Evolutionary conservation across 768 basidiomycete genomes (phyloP).

Genomic region (Rhodotorula diobovata): DNA sequence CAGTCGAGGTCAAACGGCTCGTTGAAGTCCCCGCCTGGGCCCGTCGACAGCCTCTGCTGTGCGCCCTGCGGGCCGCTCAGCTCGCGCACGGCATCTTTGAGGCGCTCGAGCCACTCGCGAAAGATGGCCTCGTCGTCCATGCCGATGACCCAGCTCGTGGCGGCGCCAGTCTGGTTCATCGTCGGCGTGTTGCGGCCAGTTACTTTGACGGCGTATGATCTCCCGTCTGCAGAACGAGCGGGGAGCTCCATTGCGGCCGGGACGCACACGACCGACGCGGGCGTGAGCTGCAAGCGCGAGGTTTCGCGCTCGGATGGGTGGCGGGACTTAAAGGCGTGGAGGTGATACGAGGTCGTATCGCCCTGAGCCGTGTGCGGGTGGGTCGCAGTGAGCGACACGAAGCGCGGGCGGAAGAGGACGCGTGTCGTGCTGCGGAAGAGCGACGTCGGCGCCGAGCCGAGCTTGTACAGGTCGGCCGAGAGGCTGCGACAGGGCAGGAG

Average conservation of each 20-base stretch:
- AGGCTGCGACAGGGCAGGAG: neutral
- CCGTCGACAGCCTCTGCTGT: neutral
- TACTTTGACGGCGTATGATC: neutral
- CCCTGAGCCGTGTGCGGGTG: neutral
- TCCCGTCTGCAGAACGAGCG: no score
- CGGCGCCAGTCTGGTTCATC: no score
- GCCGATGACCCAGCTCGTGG: conserved; percentile 6
- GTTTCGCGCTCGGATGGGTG: neutral
- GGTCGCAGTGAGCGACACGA: neutral
- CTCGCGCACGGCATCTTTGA: conserved; percentile 31
- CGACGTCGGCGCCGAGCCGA: neutral
- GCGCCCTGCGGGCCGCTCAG: conserved; percentile 38
- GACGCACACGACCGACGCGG: neutral
- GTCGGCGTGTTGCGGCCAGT: neutral
- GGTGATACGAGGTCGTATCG: neutral
- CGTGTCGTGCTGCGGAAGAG: neutral
- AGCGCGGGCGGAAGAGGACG: neutral
- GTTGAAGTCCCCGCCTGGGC: conserved; percentile 5
- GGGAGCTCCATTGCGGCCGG: neutral
- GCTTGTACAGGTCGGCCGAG: conserved; percentile 9
- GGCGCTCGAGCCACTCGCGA: neutral
- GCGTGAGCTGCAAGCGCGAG: neutral
- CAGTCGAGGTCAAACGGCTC: neutral
- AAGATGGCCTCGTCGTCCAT: neutral
- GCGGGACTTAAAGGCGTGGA: neutral